phyloP scores from a whole-genome alignment of 306 rosid species.

The Cicer chorassanicum region DNA sequence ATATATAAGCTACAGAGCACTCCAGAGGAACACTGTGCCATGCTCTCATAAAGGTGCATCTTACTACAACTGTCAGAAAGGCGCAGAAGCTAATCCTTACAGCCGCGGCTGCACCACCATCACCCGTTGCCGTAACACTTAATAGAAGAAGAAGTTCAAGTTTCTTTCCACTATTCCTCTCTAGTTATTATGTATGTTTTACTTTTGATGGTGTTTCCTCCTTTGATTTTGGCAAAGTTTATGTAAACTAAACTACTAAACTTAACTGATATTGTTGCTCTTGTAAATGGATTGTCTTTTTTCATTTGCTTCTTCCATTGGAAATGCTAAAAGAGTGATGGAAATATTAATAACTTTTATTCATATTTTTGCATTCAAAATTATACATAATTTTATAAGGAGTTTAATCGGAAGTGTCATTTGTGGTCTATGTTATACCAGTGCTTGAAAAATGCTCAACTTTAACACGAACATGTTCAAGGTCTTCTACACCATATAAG shows the following conservation, averaged over 20 bases:
- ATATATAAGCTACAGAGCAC: slow-evolving; percentile 77
- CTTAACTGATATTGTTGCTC: slow-evolving; percentile 18
- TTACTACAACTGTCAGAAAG: slow-evolving; percentile 77
- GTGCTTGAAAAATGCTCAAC: no score
- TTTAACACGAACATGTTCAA: no score
- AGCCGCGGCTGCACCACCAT: slow-evolving; percentile 74
- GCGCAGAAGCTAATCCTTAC: slow-evolving; percentile 78
- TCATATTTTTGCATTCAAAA: not conserved
- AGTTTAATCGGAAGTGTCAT: not conserved
- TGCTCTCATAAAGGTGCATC: slow-evolving; percentile 81
- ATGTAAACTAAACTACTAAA: slow-evolving; percentile 37
- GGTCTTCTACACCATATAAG: no score
- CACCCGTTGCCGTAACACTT: slow-evolving; percentile 72
- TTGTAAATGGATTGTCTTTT: slow-evolving; percentile 19
- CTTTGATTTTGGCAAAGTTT: not conserved
- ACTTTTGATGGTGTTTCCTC: slow-evolving; percentile 7
- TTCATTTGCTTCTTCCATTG: not conserved
- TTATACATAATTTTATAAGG: not conserved
- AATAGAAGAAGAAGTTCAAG: not conserved
- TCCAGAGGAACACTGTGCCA: slow-evolving; percentile 77
- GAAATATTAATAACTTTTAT: slow-evolving; percentile 11
- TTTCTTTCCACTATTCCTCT: slow-evolving; percentile 25
- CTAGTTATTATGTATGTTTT: slow-evolving; percentile 17
- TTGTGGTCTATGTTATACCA: no score
- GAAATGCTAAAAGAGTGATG: not conserved